phyloP scores from a whole-genome alignment of 2,329 filamentous ascomycete species.

The Penicillium fuscoglaucum region DNA sequence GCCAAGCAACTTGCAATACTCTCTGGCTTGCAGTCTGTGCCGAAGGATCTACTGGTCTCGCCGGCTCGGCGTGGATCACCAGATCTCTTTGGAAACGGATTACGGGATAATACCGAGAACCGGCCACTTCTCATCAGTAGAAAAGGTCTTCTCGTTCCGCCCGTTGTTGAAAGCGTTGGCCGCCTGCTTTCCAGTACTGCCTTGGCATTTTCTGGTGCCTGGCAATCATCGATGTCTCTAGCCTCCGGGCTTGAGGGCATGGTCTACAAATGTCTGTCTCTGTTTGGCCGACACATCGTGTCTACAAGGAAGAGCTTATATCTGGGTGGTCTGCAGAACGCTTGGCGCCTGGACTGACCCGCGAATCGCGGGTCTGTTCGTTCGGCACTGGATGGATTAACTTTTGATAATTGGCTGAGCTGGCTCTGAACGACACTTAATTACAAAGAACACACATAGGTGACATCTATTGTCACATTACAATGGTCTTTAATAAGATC shows the following conservation, averaged over 20 bases:
- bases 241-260: constrained; percentile 4
- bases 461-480: background rate
- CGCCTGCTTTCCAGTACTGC: constrained; percentile 8
- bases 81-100: background rate
- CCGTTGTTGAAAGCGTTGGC: constrained; percentile 2
- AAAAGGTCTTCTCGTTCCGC: background rate
- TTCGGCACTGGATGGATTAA: background rate
- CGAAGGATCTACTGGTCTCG: background rate
- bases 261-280: constrained; percentile 12
- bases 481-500: background rate
- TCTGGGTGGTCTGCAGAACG: background rate
- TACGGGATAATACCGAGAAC: background rate
- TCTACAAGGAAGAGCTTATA: constrained; percentile 12
- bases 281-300: constrained; percentile 11
- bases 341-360: background rate
- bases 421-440: background rate
- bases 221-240: constrained; percentile 8
- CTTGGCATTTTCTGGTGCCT: constrained; percentile 7
- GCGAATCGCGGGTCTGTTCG: background rate
- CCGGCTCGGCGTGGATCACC: constrained; percentile 1
- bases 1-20: background rate
- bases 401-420: background rate
- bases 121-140: background rate
- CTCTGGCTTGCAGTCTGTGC: background rate
- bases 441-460: background rate